Percentiles rank a stretch among this genome's conserved stretches.
Conservation (phyloP, 495 filamentous ascomycete species). For the Friedmanniomyces simplex region DNA sequence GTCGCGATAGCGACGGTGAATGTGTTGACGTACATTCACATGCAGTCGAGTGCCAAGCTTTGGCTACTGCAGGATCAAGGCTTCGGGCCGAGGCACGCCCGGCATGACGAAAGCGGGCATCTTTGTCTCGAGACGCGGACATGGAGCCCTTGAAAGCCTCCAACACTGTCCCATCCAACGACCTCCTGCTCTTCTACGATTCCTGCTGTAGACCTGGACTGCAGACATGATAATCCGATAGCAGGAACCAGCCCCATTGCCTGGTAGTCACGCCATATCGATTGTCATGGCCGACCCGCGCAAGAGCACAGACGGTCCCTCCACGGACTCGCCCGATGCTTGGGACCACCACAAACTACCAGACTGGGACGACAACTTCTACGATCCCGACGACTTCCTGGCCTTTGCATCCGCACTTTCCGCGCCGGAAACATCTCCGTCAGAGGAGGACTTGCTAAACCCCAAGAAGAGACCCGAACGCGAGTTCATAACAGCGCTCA, state of each 20-base stretch:
- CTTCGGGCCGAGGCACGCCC: not conserved
- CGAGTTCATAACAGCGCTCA: constrained; percentile 37
- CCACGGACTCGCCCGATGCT: constrained; percentile 19
- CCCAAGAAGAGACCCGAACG: constrained; percentile 9
- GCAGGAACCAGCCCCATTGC: not conserved
- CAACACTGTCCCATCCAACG: too few species aligned
- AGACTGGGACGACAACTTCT: constrained; percentile 35
- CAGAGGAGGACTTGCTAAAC: constrained; percentile 30
- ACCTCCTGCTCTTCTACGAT: too few species aligned
- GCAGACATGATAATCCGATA: not conserved
- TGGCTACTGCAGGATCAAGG: not conserved
- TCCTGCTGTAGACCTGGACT: too few species aligned
- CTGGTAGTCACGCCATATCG: too few species aligned
- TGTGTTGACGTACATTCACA: not conserved
- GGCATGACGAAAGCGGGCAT: not conserved
- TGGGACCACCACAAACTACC: constrained; percentile 33
- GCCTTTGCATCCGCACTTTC: constrained; percentile 34
- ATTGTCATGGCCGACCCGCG: constrained; percentile 31
- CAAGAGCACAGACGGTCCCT: constrained; percentile 27
- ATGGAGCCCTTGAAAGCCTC: not conserved
- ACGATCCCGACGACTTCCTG: constrained; percentile 28
- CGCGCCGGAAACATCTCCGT: constrained; percentile 32
- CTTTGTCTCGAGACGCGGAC: not conserved
- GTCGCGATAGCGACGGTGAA: not conserved
- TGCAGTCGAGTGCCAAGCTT: not conserved